phyloP scores from a whole-genome alignment of 2,329 filamentous ascomycete species.

The Monilinia fructigena region DNA sequence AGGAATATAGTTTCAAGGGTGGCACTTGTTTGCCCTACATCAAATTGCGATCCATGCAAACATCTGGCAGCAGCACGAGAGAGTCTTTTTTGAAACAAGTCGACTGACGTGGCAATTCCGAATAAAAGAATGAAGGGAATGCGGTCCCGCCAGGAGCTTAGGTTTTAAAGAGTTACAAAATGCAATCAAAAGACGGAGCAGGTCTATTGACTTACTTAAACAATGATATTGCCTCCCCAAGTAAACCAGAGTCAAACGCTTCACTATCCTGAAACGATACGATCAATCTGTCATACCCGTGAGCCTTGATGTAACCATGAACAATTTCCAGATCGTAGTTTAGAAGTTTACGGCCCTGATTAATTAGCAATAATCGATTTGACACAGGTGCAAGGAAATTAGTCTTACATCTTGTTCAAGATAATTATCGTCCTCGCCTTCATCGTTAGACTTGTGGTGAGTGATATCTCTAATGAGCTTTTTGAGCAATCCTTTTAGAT shows the following conservation, averaged over 20 bases:
- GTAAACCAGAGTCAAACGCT: conserved; percentile 70
- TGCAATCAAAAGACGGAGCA: background rate
- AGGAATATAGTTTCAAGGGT: conserved; percentile 73
- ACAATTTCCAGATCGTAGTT: conserved; percentile 78
- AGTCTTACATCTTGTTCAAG: conserved; percentile 49
- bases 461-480: conserved; percentile 69
- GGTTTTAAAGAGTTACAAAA: conserved; percentile 20
- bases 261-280: conserved; percentile 80
- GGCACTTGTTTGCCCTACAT: conserved; percentile 69
- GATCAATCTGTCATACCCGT: conserved; percentile 58
- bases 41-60: conserved; percentile 70
- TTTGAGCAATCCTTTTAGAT: conserved; percentile 71
- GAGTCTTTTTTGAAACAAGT: conserved; percentile 73
- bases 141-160: conserved; percentile 66
- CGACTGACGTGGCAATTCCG: conserved; percentile 77
- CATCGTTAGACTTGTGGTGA: conserved; percentile 46
- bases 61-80: conserved; percentile 65
- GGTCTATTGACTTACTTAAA: conserved; percentile 54
- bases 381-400: background rate
- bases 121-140: conserved; percentile 77
- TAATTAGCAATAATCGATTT: conserved; percentile 22
- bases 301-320: conserved; percentile 56
- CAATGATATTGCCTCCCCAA: conserved; percentile 68
- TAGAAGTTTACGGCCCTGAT: conserved; percentile 62
- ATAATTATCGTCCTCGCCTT: conserved; percentile 53